Conservation (phyloP, 345 rosid genomes). For the Durio zibethinus region DNA sequence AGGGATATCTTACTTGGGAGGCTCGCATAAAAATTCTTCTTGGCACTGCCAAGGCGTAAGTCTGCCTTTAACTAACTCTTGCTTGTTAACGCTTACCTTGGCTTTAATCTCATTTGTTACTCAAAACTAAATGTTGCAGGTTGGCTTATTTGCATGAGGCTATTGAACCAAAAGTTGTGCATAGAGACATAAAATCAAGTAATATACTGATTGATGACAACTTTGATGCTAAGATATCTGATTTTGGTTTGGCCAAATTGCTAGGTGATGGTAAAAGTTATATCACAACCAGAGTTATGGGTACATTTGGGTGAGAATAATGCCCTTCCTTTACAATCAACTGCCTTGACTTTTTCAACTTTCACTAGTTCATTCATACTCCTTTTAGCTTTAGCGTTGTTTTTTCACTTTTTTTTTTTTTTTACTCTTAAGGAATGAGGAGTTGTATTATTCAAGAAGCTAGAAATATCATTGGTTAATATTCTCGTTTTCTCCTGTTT, state of each 20-base stretch:
- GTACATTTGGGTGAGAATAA: slow-evolving; percentile 88
- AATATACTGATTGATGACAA: slow-evolving; percentile 81
- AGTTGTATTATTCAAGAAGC: slow-evolving; percentile 1
- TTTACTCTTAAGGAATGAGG: background rate
- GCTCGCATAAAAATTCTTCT: slow-evolving; percentile 79
- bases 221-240: slow-evolving; percentile 89
- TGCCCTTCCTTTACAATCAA: slow-evolving; percentile 6
- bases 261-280: slow-evolving; percentile 87
- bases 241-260: slow-evolving; percentile 91
- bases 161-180: slow-evolving; percentile 98
- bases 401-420: background rate
- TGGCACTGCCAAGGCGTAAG: slow-evolving; percentile 97
- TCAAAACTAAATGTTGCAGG: slow-evolving; percentile 35
- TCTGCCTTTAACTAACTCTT: slow-evolving; percentile 1
- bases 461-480: slow-evolving; percentile 3
- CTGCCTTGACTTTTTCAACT: background rate
- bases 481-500: background rate
- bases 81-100: background rate
- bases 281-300: slow-evolving; percentile 95
- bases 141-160: slow-evolving; percentile 94
- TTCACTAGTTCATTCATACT: background rate
- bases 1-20: slow-evolving; percentile 89
- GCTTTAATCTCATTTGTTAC: slow-evolving; percentile 15
- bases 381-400: background rate
- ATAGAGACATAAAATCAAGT: slow-evolving; percentile 95